phyloP scores from a whole-genome alignment of 495 filamentous ascomycete genomes.

The Bathelium albidoporum region DNA sequence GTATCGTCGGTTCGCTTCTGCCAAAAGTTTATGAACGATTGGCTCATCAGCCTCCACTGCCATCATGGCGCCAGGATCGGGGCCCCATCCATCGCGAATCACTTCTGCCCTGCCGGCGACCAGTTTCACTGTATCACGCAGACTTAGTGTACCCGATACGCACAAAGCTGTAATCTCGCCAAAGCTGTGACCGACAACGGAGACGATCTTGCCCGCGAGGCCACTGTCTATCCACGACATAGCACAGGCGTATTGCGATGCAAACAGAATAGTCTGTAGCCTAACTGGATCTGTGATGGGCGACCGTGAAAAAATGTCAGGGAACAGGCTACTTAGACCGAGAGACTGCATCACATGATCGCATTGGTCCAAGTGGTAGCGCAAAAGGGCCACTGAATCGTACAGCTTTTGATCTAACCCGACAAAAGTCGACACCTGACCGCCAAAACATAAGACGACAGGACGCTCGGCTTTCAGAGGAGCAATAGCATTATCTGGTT shows the following conservation, averaged over 20 bases:
- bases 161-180: slow-evolving; percentile 17
- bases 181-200: slow-evolving; percentile 13
- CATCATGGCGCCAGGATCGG: not conserved
- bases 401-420: slow-evolving; percentile 28
- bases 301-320: slow-evolving; percentile 4
- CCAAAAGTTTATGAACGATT: not conserved
- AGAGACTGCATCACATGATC: not conserved
- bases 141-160: slow-evolving; percentile 12
- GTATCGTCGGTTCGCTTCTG: not conserved
- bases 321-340: not conserved
- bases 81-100: slow-evolving; percentile 2
- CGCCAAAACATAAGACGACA: slow-evolving; percentile 45
- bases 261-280: slow-evolving; percentile 5
- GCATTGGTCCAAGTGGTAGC: slow-evolving; percentile 3
- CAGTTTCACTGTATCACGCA: slow-evolving; percentile 12
- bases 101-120: slow-evolving; percentile 12
- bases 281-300: not conserved
- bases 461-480: slow-evolving; percentile 20
- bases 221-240: slow-evolving; percentile 9
- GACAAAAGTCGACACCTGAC: slow-evolving; percentile 38
- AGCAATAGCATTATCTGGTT: not conserved
- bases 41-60: not conserved
- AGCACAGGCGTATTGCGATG: slow-evolving; percentile 11
- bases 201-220: not conserved
- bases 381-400: not conserved